Base-by-base conservation (phyloP, 2,329 filamentous ascomycete genomes). In the Xylariomycetidae sp. region DNA sequence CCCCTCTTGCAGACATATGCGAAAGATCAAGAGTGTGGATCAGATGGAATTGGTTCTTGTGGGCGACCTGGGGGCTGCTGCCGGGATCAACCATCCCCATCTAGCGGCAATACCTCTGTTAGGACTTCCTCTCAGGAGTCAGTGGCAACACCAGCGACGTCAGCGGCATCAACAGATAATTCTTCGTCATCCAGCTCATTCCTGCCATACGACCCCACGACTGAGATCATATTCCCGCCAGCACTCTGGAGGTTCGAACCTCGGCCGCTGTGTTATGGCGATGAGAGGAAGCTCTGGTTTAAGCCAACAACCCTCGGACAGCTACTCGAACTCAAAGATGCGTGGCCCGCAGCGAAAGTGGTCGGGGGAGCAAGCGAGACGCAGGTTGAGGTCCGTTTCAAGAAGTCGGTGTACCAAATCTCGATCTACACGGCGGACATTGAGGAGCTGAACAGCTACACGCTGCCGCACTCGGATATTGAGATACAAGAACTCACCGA, bases 341-440 rank as follows among this genome's bases (percentile, higher is more conserved):
- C 73, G 0, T 81, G 85, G 49, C 89, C 89, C 0, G 77, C 80
- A 13, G 86, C 88, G 2, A 95, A 95, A 59, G 77, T 96, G 39
- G 92, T 96, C 40, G 88, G 86, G 32, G 89, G 89, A 42, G 94
- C 86, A 56, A 93, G 87, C 4, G 89, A 96, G 30, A 47, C 44
- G 17, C 44, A 47, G 36, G 44, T 96, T 42, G 89, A 96, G 61
- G 84, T 92, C 63, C 95, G 94, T 60, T 95, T 96, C 72, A 95
- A 95, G 65, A 86, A 81, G 1, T 78, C 92, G 67, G 75, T 86
- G 46, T 95, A 95, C 56, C 79, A 79, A 10, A 79, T 84, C 2
- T 95, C 87, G 0, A 83, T 96, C 0, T 95, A 82, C 46, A 83
- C 95, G 10, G 88, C 88, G 10, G 89, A 96, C 51, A 93, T 96